Evolutionary conservation across 805 yeast species (phyloP).

Genomic region (Yamadazyma nakazawae): DNA sequence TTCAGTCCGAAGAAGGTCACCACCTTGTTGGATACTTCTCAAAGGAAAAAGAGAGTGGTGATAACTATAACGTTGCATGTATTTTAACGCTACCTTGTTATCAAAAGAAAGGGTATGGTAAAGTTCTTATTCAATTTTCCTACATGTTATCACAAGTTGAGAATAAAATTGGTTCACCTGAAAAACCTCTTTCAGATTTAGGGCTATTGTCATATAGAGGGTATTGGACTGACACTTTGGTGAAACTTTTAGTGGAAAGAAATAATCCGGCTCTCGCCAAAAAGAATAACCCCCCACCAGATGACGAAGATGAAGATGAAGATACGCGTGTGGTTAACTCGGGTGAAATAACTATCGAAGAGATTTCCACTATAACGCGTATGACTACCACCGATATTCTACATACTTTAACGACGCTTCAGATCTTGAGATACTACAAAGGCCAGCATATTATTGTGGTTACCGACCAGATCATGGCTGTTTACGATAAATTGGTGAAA

Average conservation of each 20-base stretch:
- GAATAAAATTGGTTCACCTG: slow-evolving; percentile 92
- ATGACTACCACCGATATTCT: slow-evolving; percentile 96
- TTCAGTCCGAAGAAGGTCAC: slow-evolving; percentile 85
- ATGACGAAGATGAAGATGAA: slow-evolving; percentile 34
- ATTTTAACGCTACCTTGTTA: slow-evolving; percentile 93
- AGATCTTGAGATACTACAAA: slow-evolving; percentile 85
- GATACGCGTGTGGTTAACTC: slow-evolving; percentile 12
- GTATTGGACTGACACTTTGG: slow-evolving; percentile 90
- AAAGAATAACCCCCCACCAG: slow-evolving; percentile 34
- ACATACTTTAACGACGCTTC: slow-evolving; percentile 88
- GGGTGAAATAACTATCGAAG: slow-evolving; percentile 77
- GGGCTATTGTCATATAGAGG: slow-evolving; percentile 93
- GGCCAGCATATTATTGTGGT: slow-evolving; percentile 90
- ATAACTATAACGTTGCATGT: slow-evolving; percentile 94
- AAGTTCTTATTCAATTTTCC: slow-evolving; percentile 86
- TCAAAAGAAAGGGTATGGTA: slow-evolving; percentile 93
- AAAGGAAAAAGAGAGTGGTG: slow-evolving; percentile 95
- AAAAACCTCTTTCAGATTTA: slow-evolving; percentile 92
- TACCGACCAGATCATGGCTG: slow-evolving; percentile 75
- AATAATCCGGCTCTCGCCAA: slow-evolving; percentile 36
- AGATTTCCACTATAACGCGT: slow-evolving; percentile 77
- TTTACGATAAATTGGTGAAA: slow-evolving; percentile 61
- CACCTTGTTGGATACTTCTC: slow-evolving; percentile 96
- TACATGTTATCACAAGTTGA: slow-evolving; percentile 88
- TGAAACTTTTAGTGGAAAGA: slow-evolving; percentile 65